Percentiles rank a stretch among this genome's conserved stretches.
These are phyloP conservation scores for Globisporangium uncinulatum DNA, from an alignment of 352 stramenopile genomes.

Conservation along the genomic window DNA sequence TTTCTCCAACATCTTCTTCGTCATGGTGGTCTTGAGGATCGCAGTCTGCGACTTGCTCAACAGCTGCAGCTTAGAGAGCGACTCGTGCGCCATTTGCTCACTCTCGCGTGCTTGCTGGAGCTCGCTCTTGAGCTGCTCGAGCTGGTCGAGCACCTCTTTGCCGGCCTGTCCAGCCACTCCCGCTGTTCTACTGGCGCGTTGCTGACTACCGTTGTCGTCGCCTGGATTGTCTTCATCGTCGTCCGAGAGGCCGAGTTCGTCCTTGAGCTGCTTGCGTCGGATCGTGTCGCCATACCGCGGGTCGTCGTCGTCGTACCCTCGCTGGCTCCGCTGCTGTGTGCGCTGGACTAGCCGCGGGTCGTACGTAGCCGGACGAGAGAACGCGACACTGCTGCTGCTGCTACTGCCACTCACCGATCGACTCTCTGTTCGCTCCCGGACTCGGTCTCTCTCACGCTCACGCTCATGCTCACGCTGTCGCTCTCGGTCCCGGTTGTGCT, in stretches of 20 bases:
- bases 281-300: conserved; percentile 30
- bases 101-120: conserved; percentile 50
- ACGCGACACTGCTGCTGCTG: conserved; percentile 26
- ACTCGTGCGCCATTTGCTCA: conserved; percentile 74
- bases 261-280: conserved; percentile 65
- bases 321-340: conserved; percentile 28
- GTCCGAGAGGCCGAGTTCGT: conserved; percentile 75
- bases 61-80: conserved; percentile 73
- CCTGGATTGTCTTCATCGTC: conserved; percentile 29
- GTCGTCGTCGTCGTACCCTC: conserved; percentile 39
- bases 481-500: conserved; percentile 1
- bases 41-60: conserved; percentile 81
- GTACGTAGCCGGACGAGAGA: conserved; percentile 81
- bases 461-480: not conserved
- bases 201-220: conserved; percentile 11
- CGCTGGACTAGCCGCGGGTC: conserved; percentile 65
- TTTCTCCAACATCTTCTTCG: conserved; percentile 74
- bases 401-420: not conserved
- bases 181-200: conserved; percentile 3
- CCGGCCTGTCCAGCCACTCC: conserved; percentile 5
- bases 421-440: not conserved
- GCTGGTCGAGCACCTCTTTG: conserved; percentile 25
- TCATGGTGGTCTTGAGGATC: conserved; percentile 81
- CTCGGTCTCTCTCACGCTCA: not conserved
- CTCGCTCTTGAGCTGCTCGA: conserved; percentile 56